Evolutionary conservation across 2,329 filamentous ascomycete genomes (phyloP).

Genomic region (Talaromyces sp.): DNA sequence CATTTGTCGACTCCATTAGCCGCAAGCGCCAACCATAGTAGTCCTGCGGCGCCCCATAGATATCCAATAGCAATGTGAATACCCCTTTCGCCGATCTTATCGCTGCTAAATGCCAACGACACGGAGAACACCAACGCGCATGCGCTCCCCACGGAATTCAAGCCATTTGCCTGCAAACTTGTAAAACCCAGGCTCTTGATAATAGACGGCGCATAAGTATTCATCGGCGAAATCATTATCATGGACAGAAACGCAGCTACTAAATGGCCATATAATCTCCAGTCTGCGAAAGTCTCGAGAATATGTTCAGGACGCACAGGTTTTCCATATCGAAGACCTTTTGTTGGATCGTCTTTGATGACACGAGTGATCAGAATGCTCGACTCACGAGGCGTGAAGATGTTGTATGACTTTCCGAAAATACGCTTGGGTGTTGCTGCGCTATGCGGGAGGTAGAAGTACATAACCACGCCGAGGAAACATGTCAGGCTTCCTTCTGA

Average conservation of each 20-base stretch:
- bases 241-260: slow-evolving; percentile 16
- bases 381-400: slow-evolving; percentile 21
- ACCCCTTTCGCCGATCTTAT: slow-evolving; percentile 20
- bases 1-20: slow-evolving; percentile 22
- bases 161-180: slow-evolving; percentile 46
- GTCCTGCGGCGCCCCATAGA: slow-evolving; percentile 22
- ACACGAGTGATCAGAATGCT: slow-evolving; percentile 17
- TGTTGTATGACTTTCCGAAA: slow-evolving; percentile 17
- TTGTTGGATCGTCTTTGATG: slow-evolving; percentile 12
- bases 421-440: slow-evolving; percentile 23
- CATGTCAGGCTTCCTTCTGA: slow-evolving; percentile 15
- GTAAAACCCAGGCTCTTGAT: slow-evolving; percentile 50
- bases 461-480: slow-evolving; percentile 16
- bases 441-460: slow-evolving; percentile 24
- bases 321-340: slow-evolving; percentile 9
- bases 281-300: slow-evolving; percentile 12
- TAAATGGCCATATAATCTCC: slow-evolving; percentile 17
- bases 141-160: slow-evolving; percentile 48
- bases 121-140: slow-evolving; percentile 19
- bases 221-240: slow-evolving; percentile 19
- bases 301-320: slow-evolving; percentile 6
- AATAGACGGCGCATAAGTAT: slow-evolving; percentile 52
- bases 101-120: slow-evolving; percentile 22
- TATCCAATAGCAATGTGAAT: slow-evolving; percentile 24
- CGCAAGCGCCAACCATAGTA: slow-evolving; percentile 24